Evolutionary conservation across 305 asterid species (phyloP), one percentile per base, ranked within the genome.

Genomic region (Fraxinus latifolia): DNA sequence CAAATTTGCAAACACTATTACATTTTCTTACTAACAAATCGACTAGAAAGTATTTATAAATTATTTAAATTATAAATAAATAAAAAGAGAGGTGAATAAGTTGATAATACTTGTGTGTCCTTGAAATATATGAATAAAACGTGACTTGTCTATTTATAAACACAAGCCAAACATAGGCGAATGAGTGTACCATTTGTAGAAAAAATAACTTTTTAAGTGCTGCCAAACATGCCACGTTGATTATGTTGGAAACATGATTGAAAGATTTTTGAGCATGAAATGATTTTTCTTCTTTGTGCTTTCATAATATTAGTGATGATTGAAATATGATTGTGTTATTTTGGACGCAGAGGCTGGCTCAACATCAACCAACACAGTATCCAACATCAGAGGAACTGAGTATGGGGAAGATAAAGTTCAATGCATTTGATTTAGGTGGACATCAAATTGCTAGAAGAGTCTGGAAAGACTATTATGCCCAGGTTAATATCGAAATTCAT

Each of bases 361-460:
- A 88, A 82, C 93, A 88, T 80, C 90, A 88, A 85, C 91, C 91
- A 58, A 90, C 91, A 44, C 93, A 90, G 75, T 68, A 82, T 82
- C 90, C 91, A 25, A 90, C 91, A 19, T 90, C 90, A 29, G 91
- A 87, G 89, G 93, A 90, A 80, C 84, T 88, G 80, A 87, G 89
- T 82, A 88, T 89, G 42, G 93, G 90, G 37, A 82, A 82, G 3
- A 90, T 90, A 0, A 90, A 83, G 65, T 87, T 88, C 79, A 88
- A 83, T 78, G 91, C 91, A 58, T 90, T 90, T 47, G 93, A 90
- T 83, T 87, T 90, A 87, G 92, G 91, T 8, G 91, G 93, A 17
- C 93, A 90, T 80, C 89, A 74, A 79, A 88, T 88, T 84, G 91
- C 92, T 50, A 83, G 91, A 67, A 87, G 92, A 85, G 92, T 90